Evolutionary conservation across 163 green algal genomes (phyloP), one percentile per base, ranked within the genome.

Genomic region (Chlorella variabilis): DNA sequence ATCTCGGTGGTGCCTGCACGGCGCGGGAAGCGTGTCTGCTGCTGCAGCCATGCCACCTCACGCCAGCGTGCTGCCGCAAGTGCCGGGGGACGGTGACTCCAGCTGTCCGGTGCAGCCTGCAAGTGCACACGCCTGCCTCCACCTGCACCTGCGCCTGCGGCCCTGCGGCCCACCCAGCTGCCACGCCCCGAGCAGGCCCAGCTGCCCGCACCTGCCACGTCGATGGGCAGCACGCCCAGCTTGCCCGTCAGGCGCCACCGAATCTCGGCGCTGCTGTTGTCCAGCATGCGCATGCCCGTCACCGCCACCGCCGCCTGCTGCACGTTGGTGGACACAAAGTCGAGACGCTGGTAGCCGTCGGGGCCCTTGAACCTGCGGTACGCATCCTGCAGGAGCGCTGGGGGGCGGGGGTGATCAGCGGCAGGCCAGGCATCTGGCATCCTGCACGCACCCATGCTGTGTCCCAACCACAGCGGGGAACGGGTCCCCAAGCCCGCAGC

Each of bases 221-320:
- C 84, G 2, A 96, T 74, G 6, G 49, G 36, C 1, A 90, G 62
- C 51, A 59, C 54, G 0, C 61, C 75, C 45, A 95, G 58, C 33
- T 42, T 74, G 41, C 91, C 93, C 1, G 61, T 77, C 56, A 96
- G 36, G 29, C 67, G 65, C 89, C 91, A 97, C 25, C 77, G 34
- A 56, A 96, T 87, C 38, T 87, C 61, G 0, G 86, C 90, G 4
- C 80, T 90, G 42, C 77, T 75, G 70, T 88, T 90, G 87, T 95
- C 87, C 15, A 93, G 41, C 91, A 95, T 95, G 58, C 75, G 70
- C 81, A 95, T 63, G 56, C 71, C 78, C 6, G 42, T 70, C 20
- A 95, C 63, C 8, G 21, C 67, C 70, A 90, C 88, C 63, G 80
- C 81, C 3, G 87, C 56, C 7, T 80, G 51, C 29, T 63, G 48